phyloP scores from a whole-genome alignment of 2,329 filamentous ascomycete species.

The Claviceps pazoutovae region DNA sequence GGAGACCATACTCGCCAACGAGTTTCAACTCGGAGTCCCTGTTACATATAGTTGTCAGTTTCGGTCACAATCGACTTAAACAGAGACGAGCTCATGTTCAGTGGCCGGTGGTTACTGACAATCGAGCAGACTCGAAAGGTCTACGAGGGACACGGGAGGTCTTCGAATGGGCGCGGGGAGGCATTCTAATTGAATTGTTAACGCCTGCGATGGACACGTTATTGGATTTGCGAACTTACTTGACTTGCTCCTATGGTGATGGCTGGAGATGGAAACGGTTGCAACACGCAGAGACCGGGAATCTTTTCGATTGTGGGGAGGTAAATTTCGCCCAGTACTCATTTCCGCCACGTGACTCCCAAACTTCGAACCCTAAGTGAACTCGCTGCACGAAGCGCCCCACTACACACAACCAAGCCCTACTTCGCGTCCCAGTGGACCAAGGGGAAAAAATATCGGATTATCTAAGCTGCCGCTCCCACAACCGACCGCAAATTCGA shows the following conservation, averaged over 20 bases:
- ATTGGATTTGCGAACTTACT: slow-evolving; percentile 18
- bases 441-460: slow-evolving; percentile 16
- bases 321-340: slow-evolving; percentile 12
- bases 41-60: slow-evolving; percentile 48
- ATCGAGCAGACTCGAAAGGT: slow-evolving; percentile 98
- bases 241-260: slow-evolving; percentile 25
- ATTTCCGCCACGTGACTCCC: slow-evolving; percentile 14
- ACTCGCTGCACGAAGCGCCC: background rate
- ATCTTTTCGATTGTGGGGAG: slow-evolving; percentile 20
- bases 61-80: slow-evolving; percentile 75
- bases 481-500: slow-evolving; percentile 26
- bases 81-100: slow-evolving; percentile 96
- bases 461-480: slow-evolving; percentile 23
- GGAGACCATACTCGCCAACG: slow-evolving; percentile 98
- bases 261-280: slow-evolving; percentile 21
- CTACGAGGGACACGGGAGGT: slow-evolving; percentile 97
- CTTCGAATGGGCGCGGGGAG: slow-evolving; percentile 73
- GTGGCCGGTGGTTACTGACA: slow-evolving; percentile 94
- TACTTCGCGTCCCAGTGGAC: slow-evolving; percentile 9
- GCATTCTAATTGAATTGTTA: slow-evolving; percentile 22
- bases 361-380: slow-evolving; percentile 20
- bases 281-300: slow-evolving; percentile 13
- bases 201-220: background rate
- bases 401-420: slow-evolving; percentile 18
- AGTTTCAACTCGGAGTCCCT: slow-evolving; percentile 99